These are phyloP conservation scores for Yamadazyma songkhlaensis DNA, from an alignment of 1,139 yeast genomes.

Conservation along the genomic window DNA sequence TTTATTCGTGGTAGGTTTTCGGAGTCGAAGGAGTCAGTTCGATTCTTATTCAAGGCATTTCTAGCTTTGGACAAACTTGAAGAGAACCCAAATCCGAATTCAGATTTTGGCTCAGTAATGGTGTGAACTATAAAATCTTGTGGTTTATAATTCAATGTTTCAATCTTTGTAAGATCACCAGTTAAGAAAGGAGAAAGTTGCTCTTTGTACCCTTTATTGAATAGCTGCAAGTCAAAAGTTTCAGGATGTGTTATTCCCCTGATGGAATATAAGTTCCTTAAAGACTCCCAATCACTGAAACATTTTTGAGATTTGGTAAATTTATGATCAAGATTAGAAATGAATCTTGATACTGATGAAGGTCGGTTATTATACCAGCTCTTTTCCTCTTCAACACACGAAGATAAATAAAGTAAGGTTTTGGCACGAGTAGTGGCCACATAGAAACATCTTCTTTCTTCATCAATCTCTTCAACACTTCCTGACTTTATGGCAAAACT, in stretches of 20 bases:
- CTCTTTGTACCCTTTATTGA: slow-evolving; percentile 44
- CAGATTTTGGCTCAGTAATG: background rate
- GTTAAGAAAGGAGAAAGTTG: slow-evolving; percentile 9
- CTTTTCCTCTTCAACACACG: slow-evolving; percentile 23
- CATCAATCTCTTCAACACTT: slow-evolving; percentile 46
- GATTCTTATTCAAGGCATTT: background rate
- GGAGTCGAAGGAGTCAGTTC: too few species aligned
- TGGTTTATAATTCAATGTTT: slow-evolving; percentile 3
- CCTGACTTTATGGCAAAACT: slow-evolving; percentile 34
- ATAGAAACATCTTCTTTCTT: slow-evolving; percentile 80
- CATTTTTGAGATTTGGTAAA: slow-evolving; percentile 16
- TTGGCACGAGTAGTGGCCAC: slow-evolving; percentile 90
- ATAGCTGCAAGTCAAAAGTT: slow-evolving; percentile 61
- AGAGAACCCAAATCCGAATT: slow-evolving; percentile 3
- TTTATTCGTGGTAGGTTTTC: too few species aligned
- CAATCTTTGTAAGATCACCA: slow-evolving; percentile 1
- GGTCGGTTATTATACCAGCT: slow-evolving; percentile 21
- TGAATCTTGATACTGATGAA: slow-evolving; percentile 31
- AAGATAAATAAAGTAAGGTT: slow-evolving; percentile 32
- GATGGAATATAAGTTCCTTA: slow-evolving; percentile 19
- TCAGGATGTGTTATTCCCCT: slow-evolving; percentile 11
- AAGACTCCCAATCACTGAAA: slow-evolving; percentile 15
- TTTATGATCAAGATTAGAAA: slow-evolving; percentile 13
- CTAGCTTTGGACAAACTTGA: slow-evolving; percentile 3
- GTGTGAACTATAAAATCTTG: background rate